Percentiles rank a stretch among this genome's conserved stretches.
Conservation (phyloP, 768 basidiomycete genomes). For the Dentipellis sp. region DNA sequence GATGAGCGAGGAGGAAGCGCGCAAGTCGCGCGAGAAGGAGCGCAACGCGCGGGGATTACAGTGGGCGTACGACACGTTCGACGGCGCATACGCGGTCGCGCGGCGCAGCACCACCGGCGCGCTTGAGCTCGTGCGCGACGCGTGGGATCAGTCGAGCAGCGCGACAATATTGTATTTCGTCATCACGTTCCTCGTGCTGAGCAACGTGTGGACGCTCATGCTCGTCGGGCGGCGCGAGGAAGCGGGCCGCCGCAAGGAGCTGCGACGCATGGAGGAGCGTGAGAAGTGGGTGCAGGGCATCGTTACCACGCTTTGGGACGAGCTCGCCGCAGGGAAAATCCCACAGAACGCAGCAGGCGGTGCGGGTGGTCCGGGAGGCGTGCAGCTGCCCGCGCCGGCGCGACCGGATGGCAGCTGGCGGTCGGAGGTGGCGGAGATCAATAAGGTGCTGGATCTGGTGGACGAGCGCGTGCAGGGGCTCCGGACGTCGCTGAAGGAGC, state of each 20-base stretch:
- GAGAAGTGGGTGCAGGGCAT: constrained; percentile 71
- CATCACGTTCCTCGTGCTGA: constrained; percentile 63
- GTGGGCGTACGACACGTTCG: constrained; percentile 85
- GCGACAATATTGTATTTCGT: constrained; percentile 67
- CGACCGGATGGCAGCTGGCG: constrained; percentile 14
- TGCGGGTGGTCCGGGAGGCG: neutral
- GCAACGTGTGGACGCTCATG: constrained; percentile 65
- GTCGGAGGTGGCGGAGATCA: constrained; percentile 5
- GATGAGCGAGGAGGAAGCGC: constrained; percentile 26
- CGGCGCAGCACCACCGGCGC: constrained; percentile 61
- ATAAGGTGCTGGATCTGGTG: constrained; percentile 5
- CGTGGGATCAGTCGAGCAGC: constrained; percentile 68
- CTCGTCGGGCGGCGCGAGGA: constrained; percentile 40
- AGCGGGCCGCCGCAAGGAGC: constrained; percentile 33
- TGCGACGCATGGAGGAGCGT: constrained; percentile 51
- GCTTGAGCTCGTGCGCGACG: constrained; percentile 69
- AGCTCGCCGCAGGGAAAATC: constrained; percentile 37
- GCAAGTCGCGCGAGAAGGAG: constrained; percentile 56
- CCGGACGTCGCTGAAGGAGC: constrained; percentile 3
- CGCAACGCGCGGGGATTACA: constrained; percentile 67
- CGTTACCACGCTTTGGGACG: constrained; percentile 65
- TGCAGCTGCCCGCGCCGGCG: constrained; percentile 11
- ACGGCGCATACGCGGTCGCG: constrained; percentile 66
- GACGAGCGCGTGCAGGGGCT: constrained; percentile 10
- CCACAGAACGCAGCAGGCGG: constrained; percentile 20